Base-by-base conservation (phyloP, 139 green algal genomes). In the Chlamydomonas sp. region DNA sequence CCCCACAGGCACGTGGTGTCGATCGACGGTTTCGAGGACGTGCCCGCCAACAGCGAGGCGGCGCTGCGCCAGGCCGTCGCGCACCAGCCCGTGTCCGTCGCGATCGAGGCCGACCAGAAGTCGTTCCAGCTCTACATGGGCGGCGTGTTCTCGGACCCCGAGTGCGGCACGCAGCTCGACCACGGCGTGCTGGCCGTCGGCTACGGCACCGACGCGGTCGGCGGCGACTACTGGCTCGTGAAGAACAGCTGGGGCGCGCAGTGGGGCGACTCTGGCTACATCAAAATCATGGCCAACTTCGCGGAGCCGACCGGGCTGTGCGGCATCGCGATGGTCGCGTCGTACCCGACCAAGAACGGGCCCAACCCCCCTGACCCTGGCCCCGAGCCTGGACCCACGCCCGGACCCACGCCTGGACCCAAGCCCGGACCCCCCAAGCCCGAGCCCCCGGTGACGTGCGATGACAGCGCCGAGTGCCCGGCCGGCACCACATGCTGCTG, bases 211-310 rank as follows among this genome's bases (percentile, higher is more conserved):
- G 75, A 81, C 39, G 3, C 68, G 0, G 69, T 38, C 0, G 72
- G 79, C 37, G 54, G 76, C 47, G 58, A 73, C 47, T 98, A 95
- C 86, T 99, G 89, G 87, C 87, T 95, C 10, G 82, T 99, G 2
- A 98, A 98, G 83, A 99, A 99, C 84, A 91, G 78, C 5, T 99
- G 94, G 95, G 92, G 94, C n/a, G 35, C 57, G 35, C 67, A 67
- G 54, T 81, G 69, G 73, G 61, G 71, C 36, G 72, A 72, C 24
- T 47, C 77, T 1, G 93, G 93, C 37, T 97, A 94, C 89, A 96
- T 98, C 67, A 78, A 79, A 31, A 64, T 95, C 10, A 73, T 74
- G 76, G 64, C 76, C 37, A 35, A 64, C 5, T 68, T 43, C 24
- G 34, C 60, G 16, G 67, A 58, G 39, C 38, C 48, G 24, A 69